Evolutionary conservation across 2,329 filamentous ascomycete species (phyloP).

Genomic region (Chaetomium strumarium): DNA sequence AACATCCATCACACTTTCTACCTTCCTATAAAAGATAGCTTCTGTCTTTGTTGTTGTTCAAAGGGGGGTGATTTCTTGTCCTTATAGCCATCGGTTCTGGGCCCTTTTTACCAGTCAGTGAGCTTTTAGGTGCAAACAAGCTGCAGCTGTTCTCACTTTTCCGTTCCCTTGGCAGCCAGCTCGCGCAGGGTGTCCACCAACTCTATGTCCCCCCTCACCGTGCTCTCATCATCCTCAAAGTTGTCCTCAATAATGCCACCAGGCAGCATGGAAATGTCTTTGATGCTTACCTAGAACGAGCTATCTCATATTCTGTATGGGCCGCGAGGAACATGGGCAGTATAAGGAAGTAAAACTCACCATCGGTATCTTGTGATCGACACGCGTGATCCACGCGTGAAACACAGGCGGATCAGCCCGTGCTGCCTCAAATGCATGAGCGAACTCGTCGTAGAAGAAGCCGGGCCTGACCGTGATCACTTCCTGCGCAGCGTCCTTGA

Average conservation of each 20-base stretch:
- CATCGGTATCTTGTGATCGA: slow-evolving; percentile 1
- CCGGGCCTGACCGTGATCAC: not conserved
- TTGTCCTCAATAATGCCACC: not conserved
- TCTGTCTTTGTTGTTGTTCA: no score
- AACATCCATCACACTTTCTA: no score
- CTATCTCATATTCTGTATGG: not conserved
- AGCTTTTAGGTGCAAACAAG: no score
- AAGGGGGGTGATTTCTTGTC: no score
- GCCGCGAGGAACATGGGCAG: not conserved
- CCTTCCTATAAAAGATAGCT: no score
- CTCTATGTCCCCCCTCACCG: not conserved
- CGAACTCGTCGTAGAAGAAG: not conserved
- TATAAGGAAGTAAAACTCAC: not conserved
- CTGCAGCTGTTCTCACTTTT: no score
- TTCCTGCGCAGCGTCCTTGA: not conserved
- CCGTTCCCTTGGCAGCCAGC: not conserved
- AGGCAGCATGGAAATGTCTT: not conserved
- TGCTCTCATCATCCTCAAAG: not conserved
- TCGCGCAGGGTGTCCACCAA: not conserved
- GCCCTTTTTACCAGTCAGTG: no score
- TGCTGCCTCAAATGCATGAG: not conserved
- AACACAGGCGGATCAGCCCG: not conserved
- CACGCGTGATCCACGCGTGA: slow-evolving; percentile 1
- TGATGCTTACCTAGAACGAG: slow-evolving; percentile 1
- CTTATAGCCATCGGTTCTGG: no score